phyloP scores from a whole-genome alignment of 345 rosid species.

The Raphanus raphanistrum region DNA sequence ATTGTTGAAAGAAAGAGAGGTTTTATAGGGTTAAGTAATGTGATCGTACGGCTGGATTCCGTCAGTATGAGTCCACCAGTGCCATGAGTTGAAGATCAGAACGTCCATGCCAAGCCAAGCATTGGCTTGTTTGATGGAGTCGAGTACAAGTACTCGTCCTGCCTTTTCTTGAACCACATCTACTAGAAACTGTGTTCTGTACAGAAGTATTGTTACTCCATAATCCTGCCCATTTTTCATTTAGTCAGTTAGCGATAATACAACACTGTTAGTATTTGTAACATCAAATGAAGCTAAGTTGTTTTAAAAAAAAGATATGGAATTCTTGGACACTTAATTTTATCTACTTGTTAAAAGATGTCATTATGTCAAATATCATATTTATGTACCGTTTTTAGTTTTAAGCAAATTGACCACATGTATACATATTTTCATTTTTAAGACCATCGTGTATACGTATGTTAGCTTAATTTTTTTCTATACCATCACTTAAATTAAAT shows the following conservation, averaged over 20 bases:
- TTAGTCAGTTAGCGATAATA: neutral
- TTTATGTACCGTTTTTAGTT: neutral
- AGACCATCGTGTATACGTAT: neutral
- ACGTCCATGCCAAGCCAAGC: slow-evolving; percentile 88
- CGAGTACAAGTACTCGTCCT: slow-evolving; percentile 68
- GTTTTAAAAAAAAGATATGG: neutral
- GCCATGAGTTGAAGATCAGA: slow-evolving; percentile 89
- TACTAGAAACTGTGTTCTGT: slow-evolving; percentile 64
- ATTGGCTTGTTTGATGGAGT: slow-evolving; percentile 60
- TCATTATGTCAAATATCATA: neutral
- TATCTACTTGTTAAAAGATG: neutral
- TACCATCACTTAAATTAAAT: neutral
- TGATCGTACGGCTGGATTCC: slow-evolving; percentile 63
- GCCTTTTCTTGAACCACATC: slow-evolving; percentile 51
- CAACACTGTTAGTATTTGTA: neutral
- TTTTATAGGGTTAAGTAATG: neutral
- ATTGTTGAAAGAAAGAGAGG: neutral
- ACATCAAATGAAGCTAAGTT: slow-evolving; percentile 1
- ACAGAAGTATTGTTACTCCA: slow-evolving; percentile 54
- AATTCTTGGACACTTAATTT: neutral
- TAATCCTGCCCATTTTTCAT: slow-evolving; percentile 50
- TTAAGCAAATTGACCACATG: neutral
- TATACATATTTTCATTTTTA: too few species aligned
- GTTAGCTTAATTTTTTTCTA: neutral
- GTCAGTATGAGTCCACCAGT: slow-evolving; percentile 90